A percentile compares a stretch with the other conserved stretches of the same genome.
These are phyloP conservation scores for Wilcoxina mikolae DNA, from an alignment of 495 filamentous ascomycete genomes.

Conservation along the genomic window DNA sequence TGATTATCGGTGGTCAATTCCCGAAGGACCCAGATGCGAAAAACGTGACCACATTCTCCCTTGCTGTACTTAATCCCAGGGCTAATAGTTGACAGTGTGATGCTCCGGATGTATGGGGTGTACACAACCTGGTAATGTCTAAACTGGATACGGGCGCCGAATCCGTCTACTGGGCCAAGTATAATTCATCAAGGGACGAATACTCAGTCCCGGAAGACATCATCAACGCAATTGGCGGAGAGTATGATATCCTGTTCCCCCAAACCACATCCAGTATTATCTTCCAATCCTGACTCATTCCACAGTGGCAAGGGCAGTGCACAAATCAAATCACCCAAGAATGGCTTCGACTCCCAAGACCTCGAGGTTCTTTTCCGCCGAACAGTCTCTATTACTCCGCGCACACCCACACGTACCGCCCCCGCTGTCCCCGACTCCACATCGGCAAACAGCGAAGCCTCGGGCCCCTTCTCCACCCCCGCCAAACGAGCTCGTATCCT, in stretches of 20 bases:
- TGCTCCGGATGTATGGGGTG: conserved; percentile 27
- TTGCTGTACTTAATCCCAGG: background rate
- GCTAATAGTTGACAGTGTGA: conserved; percentile 16
- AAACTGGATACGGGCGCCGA: conserved; percentile 29
- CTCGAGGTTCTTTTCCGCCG: conserved; percentile 7
- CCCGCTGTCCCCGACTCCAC: background rate
- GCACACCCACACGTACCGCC: background rate
- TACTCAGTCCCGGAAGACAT: conserved; percentile 36
- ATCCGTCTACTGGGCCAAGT: conserved; percentile 17
- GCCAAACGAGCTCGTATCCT: conserved; percentile 1
- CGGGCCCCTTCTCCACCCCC: background rate
- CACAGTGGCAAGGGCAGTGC: conserved; percentile 5
- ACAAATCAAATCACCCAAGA: background rate
- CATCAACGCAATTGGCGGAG: conserved; percentile 33
- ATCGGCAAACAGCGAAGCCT: background rate
- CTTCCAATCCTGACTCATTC: background rate
- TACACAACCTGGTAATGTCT: conserved; percentile 35
- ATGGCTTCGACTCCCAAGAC: background rate
- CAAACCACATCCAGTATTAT: background rate
- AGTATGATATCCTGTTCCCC: conserved; percentile 26
- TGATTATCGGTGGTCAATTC: conserved; percentile 16
- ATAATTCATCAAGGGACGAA: conserved; percentile 27
- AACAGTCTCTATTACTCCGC: background rate
- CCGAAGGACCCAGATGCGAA: conserved; percentile 4
- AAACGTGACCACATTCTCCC: background rate